Conservation (phyloP, 805 yeast species). For the Cyberlindnera bimundalis region DNA sequence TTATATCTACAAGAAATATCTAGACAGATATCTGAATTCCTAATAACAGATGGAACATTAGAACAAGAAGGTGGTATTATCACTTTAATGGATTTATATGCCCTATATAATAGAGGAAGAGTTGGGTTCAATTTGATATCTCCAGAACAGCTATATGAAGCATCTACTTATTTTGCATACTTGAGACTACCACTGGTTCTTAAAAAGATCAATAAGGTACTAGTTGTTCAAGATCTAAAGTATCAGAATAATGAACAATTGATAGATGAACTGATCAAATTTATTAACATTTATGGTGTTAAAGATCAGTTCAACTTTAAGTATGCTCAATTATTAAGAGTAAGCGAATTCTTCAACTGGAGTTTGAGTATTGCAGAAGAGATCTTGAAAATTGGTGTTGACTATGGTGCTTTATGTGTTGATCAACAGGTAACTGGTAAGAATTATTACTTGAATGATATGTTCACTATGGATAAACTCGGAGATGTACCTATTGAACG, state of each 20-base stretch:
- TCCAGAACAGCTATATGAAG: conserved; percentile 61
- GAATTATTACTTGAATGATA: conserved; percentile 55
- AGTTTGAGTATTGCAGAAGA: conserved; percentile 62
- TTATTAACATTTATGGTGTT: conserved; percentile 31
- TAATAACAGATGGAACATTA: conserved; percentile 43
- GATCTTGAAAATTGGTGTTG: conserved; percentile 58
- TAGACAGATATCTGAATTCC: conserved; percentile 73
- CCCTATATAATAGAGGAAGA: conserved; percentile 62
- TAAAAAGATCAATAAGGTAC: conserved; percentile 35
- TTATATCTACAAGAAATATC: conserved; percentile 66
- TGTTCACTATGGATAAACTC: too few species aligned
- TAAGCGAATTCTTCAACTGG: conserved; percentile 49
- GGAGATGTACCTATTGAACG: neutral
- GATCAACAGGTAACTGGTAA: conserved; percentile 70
- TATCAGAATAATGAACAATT: conserved; percentile 34
- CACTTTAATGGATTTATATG: conserved; percentile 59
- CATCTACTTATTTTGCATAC: conserved; percentile 53
- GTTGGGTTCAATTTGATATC: conserved; percentile 63
- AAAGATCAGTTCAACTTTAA: conserved; percentile 26
- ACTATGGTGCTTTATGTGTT: conserved; percentile 52
- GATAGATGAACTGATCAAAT: conserved; percentile 25
- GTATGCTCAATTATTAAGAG: conserved; percentile 25
- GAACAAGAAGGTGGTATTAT: conserved; percentile 55
- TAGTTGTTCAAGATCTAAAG: conserved; percentile 39
- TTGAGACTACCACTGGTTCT: conserved; percentile 56